phyloP scores from a whole-genome alignment of 768 basidiomycete genomes.

The Multifurca ochricompacta region DNA sequence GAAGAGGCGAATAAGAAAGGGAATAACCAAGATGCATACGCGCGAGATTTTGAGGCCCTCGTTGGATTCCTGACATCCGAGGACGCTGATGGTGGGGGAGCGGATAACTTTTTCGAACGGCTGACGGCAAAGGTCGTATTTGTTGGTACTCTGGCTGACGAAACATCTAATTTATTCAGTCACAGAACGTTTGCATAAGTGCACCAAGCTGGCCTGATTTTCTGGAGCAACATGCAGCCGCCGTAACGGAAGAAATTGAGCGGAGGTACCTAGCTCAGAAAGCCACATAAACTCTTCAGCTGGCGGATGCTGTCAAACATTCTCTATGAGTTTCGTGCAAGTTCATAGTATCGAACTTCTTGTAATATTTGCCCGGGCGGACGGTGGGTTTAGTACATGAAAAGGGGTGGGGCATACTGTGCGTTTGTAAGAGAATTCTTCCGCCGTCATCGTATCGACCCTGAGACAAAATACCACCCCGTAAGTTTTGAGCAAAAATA shows the following conservation, averaged over 20 bases:
- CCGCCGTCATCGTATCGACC: background rate
- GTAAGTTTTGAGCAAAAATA: background rate
- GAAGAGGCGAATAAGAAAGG: background rate
- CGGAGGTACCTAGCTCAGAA: slow-evolving; percentile 5
- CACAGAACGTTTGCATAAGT: slow-evolving; percentile 26
- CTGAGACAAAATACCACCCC: background rate
- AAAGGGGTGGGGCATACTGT: background rate
- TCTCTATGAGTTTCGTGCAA: background rate
- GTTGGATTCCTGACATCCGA: slow-evolving; percentile 48
- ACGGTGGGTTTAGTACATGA: background rate
- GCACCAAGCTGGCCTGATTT: slow-evolving; percentile 32
- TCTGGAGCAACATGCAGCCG: slow-evolving; percentile 6
- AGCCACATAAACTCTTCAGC: background rate
- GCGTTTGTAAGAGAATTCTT: background rate
- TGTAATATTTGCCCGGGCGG: background rate
- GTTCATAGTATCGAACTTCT: background rate
- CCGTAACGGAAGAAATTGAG: slow-evolving; percentile 12
- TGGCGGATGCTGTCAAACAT: background rate
- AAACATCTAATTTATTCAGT: background rate
- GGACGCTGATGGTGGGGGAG: slow-evolving; percentile 39
- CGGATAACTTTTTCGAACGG: slow-evolving; percentile 45
- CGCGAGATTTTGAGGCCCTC: slow-evolving; percentile 45
- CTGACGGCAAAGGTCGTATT: slow-evolving; percentile 38
- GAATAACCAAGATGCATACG: background rate
- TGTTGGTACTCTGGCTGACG: background rate